Evolutionary conservation across 1,284 basidiomycete species (phyloP).

Genomic region (Wolfiporia cocos): DNA sequence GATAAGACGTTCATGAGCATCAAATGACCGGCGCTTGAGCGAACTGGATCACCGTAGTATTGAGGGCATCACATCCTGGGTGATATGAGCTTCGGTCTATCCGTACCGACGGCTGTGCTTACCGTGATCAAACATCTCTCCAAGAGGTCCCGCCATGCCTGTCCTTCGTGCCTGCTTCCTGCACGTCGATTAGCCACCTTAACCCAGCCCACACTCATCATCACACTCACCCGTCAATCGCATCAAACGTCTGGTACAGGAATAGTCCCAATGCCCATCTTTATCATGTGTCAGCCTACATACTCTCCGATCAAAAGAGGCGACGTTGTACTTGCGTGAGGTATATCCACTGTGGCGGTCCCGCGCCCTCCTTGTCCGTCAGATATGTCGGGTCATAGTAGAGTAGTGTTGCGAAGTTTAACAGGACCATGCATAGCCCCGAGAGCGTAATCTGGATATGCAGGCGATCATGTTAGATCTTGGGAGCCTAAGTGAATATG

Average conservation of each 20-base stretch:
- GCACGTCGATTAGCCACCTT: constrained; percentile 11
- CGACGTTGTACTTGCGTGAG: constrained; percentile 71
- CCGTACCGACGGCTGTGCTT: constrained; percentile 21
- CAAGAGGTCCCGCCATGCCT: constrained; percentile 93
- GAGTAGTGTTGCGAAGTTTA: constrained; percentile 83
- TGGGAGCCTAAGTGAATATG: no score
- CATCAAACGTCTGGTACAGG: constrained; percentile 87
- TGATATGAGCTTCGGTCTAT: not conserved
- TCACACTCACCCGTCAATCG: constrained; percentile 74
- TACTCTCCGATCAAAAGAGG: no score
- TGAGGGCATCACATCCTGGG: constrained; percentile 83
- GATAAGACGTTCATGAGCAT: no score
- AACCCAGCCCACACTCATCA: no score
- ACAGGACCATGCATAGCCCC: constrained; percentile 77
- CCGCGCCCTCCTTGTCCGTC: constrained; percentile 56
- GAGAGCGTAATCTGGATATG: constrained; percentile 70
- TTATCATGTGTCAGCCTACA: no score
- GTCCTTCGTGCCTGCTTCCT: constrained; percentile 95
- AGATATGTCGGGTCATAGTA: constrained; percentile 79
- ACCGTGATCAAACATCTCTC: constrained; percentile 98
- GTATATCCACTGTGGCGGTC: constrained; percentile 81
- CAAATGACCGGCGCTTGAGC: no score
- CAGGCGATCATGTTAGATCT: no score
- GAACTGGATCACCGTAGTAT: constrained; percentile 87
- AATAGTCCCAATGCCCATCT: constrained; percentile 90